Percentiles rank a stretch among this genome's conserved stretches.
These are phyloP conservation scores for Epichloe glyceriae DNA, from an alignment of 2,329 filamentous ascomycete genomes.

Conservation along the genomic window DNA sequence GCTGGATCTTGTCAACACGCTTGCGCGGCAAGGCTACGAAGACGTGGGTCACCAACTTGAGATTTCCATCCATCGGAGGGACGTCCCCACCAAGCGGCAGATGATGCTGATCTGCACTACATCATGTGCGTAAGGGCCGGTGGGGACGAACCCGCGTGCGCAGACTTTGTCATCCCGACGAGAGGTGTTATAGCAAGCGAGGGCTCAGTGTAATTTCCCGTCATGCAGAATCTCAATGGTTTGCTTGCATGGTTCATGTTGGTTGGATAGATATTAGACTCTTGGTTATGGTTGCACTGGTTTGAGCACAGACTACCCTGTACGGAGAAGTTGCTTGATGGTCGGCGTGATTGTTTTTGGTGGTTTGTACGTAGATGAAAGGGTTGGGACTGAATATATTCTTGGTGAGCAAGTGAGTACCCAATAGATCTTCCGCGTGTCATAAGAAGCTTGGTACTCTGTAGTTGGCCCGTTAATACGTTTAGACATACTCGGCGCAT, in stretches of 20 bases:
- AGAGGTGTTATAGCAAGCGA: neutral
- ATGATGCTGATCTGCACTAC: neutral
- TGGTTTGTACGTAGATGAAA: too few species aligned
- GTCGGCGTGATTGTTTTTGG: too few species aligned
- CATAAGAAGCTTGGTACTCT: too few species aligned
- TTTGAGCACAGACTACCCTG: neutral
- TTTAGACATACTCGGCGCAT: too few species aligned
- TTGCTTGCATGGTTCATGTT: neutral
- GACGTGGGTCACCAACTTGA: neutral
- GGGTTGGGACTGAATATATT: too few species aligned
- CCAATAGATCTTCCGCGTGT: too few species aligned
- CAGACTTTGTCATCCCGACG: neutral
- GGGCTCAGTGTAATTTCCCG: neutral
- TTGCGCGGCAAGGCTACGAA: neutral
- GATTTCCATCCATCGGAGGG: neutral
- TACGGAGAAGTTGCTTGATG: neutral
- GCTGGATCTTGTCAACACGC: neutral
- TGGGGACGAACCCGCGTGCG: neutral
- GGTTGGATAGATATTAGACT: neutral
- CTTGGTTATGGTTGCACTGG: neutral
- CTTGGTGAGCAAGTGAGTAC: too few species aligned
- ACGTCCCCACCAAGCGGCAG: neutral
- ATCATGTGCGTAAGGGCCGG: neutral
- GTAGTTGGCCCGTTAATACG: too few species aligned
- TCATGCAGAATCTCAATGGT: neutral